Evolutionary conservation across 108 stramenopile genomes (phyloP).

Genomic region (Pseudonitzschia delicatissima): DNA sequence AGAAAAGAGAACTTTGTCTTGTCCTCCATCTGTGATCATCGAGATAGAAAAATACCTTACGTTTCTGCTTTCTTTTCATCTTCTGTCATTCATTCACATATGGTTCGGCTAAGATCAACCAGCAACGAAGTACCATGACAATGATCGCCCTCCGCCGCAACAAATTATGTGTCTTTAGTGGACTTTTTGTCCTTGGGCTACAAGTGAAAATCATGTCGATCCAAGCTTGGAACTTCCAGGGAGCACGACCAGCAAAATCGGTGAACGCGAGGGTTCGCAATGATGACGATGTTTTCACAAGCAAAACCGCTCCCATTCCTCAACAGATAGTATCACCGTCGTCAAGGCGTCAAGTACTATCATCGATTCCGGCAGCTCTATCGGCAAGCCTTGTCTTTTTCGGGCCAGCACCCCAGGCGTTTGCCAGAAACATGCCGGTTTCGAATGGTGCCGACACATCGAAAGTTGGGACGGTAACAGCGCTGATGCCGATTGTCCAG

Average conservation of each 20-base stretch:
- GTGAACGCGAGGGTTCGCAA: not conserved
- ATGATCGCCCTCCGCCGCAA: no score
- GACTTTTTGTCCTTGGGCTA: not conserved
- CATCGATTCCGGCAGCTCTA: not conserved
- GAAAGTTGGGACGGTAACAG: conserved; percentile 52
- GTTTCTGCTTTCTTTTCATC: no score
- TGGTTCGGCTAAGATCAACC: no score
- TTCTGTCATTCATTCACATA: no score
- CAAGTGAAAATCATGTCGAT: not conserved
- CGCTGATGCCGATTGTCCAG: conserved; percentile 52
- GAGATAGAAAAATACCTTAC: no score
- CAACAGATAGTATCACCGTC: not conserved
- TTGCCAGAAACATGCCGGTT: conserved; percentile 60
- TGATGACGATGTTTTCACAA: not conserved
- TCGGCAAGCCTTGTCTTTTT: not conserved
- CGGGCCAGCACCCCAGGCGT: conserved; percentile 5
- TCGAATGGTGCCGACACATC: conserved; percentile 59
- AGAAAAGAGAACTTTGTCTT: no score
- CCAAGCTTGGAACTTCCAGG: not conserved
- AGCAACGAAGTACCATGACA: no score
- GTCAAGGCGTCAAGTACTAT: not conserved
- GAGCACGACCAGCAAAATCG: not conserved
- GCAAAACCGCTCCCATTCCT: not conserved
- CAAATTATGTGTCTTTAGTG: no score
- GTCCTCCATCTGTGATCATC: no score